Evolutionary conservation across 225 moss, liverwort and hornwort genomes (phyloP).

Genomic region (Bryum argenteum): DNA sequence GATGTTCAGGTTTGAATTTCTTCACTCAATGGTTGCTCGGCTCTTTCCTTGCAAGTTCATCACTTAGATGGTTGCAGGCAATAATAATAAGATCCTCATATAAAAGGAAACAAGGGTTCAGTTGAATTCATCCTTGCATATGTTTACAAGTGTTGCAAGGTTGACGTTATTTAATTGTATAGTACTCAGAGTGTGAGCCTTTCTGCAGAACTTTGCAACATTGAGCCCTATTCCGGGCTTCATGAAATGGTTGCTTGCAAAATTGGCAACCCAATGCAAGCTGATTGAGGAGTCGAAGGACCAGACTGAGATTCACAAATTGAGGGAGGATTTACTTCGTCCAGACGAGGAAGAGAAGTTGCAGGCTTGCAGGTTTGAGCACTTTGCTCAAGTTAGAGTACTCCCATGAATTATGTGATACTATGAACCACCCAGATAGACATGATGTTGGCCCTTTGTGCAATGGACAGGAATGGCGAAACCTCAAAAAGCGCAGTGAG

Average conservation of each 20-base stretch:
- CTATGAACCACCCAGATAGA: slow-evolving; percentile 8
- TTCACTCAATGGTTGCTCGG: neutral
- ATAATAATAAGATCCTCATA: neutral
- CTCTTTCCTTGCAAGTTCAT: neutral
- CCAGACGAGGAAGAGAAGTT: slow-evolving; percentile 66
- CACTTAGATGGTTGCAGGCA: neutral
- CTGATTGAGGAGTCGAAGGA: slow-evolving; percentile 41
- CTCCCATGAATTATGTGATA: slow-evolving; percentile 6
- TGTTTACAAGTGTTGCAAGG: slow-evolving; percentile 9
- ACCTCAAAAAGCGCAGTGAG: slow-evolving; percentile 43
- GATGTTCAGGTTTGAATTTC: slow-evolving; percentile 66
- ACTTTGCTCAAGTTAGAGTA: slow-evolving; percentile 9
- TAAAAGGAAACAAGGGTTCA: neutral
- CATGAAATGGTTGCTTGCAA: slow-evolving; percentile 77
- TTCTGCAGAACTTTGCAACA: slow-evolving; percentile 83
- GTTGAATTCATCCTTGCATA: slow-evolving; percentile 4
- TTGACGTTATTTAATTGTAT: slow-evolving; percentile 11
- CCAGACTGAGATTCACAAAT: slow-evolving; percentile 42
- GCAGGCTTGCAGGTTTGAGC: slow-evolving; percentile 54
- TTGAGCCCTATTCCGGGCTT: slow-evolving; percentile 93
- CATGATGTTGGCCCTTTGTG: neutral
- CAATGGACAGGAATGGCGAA: slow-evolving; percentile 41
- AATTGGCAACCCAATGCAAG: slow-evolving; percentile 73
- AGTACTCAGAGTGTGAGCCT: slow-evolving; percentile 7
- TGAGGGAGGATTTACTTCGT: slow-evolving; percentile 67